phyloP scores from a whole-genome alignment of 305 asterid species.

The Fraxinus xanthoxyloides region DNA sequence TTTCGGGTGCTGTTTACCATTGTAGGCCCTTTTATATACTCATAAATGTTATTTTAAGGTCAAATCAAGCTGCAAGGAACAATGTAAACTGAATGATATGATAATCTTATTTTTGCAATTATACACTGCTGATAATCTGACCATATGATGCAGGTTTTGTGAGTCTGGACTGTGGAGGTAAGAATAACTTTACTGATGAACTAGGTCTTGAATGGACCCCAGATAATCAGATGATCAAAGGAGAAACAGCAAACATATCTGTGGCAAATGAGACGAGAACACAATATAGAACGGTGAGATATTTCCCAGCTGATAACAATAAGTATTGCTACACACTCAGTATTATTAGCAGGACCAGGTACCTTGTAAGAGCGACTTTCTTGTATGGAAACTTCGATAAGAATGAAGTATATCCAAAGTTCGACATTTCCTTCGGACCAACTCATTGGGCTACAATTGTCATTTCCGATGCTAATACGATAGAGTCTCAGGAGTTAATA shows the following conservation, averaged over 20 bases:
- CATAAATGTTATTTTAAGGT: background rate
- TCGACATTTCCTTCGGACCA: constrained; percentile 85
- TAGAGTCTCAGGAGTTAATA: constrained; percentile 77
- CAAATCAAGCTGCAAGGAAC: background rate
- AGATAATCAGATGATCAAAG: constrained; percentile 56
- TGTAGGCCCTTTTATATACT: background rate
- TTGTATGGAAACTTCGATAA: constrained; percentile 82
- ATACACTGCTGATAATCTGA: constrained; percentile 8
- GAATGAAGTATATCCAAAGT: constrained; percentile 86
- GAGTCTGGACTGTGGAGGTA: constrained; percentile 90
- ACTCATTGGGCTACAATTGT: constrained; percentile 90
- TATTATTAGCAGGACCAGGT: constrained; percentile 72
- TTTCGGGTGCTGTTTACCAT: background rate
- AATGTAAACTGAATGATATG: background rate
- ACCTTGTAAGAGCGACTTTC: constrained; percentile 86
- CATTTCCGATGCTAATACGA: constrained; percentile 75
- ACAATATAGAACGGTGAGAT: constrained; percentile 72
- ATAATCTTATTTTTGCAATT: background rate
- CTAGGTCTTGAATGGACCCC: constrained; percentile 78
- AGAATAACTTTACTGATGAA: constrained; percentile 61
- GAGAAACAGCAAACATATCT: constrained; percentile 53
- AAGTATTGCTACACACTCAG: constrained; percentile 84
- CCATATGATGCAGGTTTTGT: constrained; percentile 66
- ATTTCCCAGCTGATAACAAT: constrained; percentile 76
- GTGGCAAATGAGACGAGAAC: constrained; percentile 62